Percentiles rank a stretch among this genome's conserved stretches.
Evolutionary conservation across 2,329 filamentous ascomycete species (phyloP).

Genomic region (Aspergillus hortae): DNA sequence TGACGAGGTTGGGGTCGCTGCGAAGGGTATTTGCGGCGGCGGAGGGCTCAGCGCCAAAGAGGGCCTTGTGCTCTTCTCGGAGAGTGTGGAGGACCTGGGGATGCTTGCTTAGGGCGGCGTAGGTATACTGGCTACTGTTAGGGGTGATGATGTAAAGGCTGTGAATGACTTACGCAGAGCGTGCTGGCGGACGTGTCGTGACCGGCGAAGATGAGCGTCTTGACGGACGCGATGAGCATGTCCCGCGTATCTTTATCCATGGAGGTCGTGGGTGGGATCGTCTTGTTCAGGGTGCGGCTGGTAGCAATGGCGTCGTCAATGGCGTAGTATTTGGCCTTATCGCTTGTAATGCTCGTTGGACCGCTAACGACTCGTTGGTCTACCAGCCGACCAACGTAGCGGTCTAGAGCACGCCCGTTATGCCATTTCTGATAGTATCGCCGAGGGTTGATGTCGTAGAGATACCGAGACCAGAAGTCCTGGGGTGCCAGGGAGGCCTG

Average conservation of each 20-base stretch:
- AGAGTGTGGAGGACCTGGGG: slow-evolving; percentile 34
- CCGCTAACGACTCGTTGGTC: slow-evolving; percentile 10
- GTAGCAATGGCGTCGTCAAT: slow-evolving; percentile 11
- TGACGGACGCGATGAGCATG: slow-evolving; percentile 18
- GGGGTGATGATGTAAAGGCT: background rate
- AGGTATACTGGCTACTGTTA: slow-evolving; percentile 23
- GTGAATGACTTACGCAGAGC: slow-evolving; percentile 7
- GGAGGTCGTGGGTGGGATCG: slow-evolving; percentile 2
- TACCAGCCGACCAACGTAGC: slow-evolving; percentile 11
- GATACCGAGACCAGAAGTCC: slow-evolving; percentile 9
- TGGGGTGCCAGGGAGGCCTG: slow-evolving; percentile 18
- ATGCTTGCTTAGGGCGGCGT: slow-evolving; percentile 35
- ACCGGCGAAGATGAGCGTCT: slow-evolving; percentile 30
- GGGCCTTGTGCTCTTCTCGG: slow-evolving; percentile 49
- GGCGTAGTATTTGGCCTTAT: slow-evolving; percentile 8
- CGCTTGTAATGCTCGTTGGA: slow-evolving; percentile 5
- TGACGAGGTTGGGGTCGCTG: slow-evolving; percentile 45
- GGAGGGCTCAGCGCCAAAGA: slow-evolving; percentile 46
- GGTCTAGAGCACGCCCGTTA: slow-evolving; percentile 16
- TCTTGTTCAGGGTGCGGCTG: slow-evolving; percentile 6
- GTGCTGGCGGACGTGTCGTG: slow-evolving; percentile 25
- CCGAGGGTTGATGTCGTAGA: slow-evolving; percentile 8
- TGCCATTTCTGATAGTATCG: slow-evolving; percentile 26
- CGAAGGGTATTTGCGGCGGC: slow-evolving; percentile 38
- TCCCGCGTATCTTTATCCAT: slow-evolving; percentile 8